Evolutionary conservation across 106 monocot species (phyloP).

Genomic region (Platanthera guangdongensis): DNA sequence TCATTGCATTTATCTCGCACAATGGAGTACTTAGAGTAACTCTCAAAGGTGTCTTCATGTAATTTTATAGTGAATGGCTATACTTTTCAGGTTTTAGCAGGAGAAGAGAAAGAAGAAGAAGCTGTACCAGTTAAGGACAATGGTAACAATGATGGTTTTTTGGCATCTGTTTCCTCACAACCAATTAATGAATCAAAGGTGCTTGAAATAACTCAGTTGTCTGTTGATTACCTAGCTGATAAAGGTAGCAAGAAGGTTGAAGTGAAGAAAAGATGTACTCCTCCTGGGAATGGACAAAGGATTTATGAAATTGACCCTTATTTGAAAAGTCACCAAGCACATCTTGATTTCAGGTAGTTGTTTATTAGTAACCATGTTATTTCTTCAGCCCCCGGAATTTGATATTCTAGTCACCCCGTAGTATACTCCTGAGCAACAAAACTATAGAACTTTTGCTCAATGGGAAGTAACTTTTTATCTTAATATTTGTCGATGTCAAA

Average conservation of each 20-base stretch:
- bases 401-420: background rate
- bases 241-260: conserved; percentile 12
- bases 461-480: background rate
- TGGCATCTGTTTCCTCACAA: conserved; percentile 1
- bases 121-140: conserved; percentile 1
- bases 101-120: conserved; percentile 13
- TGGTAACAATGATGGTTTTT: conserved; percentile 4
- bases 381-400: background rate
- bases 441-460: background rate
- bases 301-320: conserved; percentile 85
- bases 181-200: conserved; percentile 4
- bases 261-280: conserved; percentile 30
- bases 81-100: conserved; percentile 12
- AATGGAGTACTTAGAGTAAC: too few species aligned
- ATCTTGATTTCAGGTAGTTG: conserved; percentile 85
- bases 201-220: conserved; percentile 8
- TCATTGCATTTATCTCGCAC: too few species aligned
- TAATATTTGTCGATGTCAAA: background rate
- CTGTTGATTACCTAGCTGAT: background rate
- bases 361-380: background rate
- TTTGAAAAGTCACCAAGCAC: conserved; percentile 45
- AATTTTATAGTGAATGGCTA: background rate
- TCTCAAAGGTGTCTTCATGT: too few species aligned
- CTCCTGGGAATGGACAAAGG: conserved; percentile 63
- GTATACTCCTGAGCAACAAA: background rate